Percentiles rank a stretch among this genome's conserved stretches.
Evolutionary conservation across 2,329 filamentous ascomycete genomes (phyloP).

Genomic region (Cladosporium phlei): DNA sequence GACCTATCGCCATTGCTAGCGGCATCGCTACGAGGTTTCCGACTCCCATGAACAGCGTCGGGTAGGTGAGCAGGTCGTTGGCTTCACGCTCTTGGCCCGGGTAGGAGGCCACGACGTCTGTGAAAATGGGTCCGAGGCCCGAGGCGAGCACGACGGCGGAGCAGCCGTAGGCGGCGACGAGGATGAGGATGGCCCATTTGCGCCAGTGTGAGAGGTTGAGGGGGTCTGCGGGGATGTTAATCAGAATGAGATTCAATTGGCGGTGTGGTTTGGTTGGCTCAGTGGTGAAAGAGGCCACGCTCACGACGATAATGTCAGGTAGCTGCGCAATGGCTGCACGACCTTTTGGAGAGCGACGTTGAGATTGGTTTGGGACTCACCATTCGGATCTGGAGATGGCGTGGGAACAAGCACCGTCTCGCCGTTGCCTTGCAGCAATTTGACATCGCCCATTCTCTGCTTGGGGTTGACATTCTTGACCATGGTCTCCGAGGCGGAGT

Average conservation of each 20-base stretch:
- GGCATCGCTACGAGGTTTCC: slow-evolving; percentile 36
- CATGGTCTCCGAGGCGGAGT: neutral
- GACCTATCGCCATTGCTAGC: slow-evolving; percentile 28
- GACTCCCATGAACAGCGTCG: slow-evolving; percentile 32
- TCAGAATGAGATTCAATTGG: too few relatives aligned
- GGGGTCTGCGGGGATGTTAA: slow-evolving; percentile 35
- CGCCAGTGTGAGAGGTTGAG: slow-evolving; percentile 37
- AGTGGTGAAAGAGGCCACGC: too few relatives aligned
- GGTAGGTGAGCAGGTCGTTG: slow-evolving; percentile 35
- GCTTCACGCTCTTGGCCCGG: slow-evolving; percentile 17
- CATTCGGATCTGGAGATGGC: slow-evolving; percentile 9
- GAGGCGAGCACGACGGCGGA: slow-evolving; percentile 34
- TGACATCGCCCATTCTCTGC: slow-evolving; percentile 5
- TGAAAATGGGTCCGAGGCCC: slow-evolving; percentile 9
- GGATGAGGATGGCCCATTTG: slow-evolving; percentile 32
- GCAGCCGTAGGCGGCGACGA: slow-evolving; percentile 37
- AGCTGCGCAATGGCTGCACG: too few relatives aligned
- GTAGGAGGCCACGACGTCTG: slow-evolving; percentile 7
- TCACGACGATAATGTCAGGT: too few relatives aligned
- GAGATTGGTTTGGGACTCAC: neutral
- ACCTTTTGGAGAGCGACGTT: too few relatives aligned
- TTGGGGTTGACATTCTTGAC: neutral
- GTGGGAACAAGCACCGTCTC: slow-evolving; percentile 9
- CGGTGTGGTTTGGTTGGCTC: too few relatives aligned
- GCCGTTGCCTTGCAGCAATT: slow-evolving; percentile 2